Conservation (phyloP, 2,329 filamentous ascomycete genomes). For the Hymenoscyphus fraxineus region DNA sequence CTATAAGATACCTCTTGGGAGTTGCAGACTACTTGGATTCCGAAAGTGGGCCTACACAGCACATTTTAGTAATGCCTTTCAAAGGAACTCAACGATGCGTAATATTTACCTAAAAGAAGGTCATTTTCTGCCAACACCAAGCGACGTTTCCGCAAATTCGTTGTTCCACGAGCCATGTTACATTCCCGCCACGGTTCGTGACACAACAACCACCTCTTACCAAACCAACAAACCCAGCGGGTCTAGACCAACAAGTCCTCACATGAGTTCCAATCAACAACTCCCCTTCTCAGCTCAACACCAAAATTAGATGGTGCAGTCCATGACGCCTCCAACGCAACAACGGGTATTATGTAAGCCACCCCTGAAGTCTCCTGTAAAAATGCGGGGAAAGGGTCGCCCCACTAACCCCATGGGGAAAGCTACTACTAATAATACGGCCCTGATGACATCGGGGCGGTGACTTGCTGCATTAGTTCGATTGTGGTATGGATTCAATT, state of each 20-base stretch:
- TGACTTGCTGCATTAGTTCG: not conserved
- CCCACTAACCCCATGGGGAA: slow-evolving; percentile 1
- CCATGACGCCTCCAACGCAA: not conserved
- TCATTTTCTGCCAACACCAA: too few species aligned
- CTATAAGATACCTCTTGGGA: too few species aligned
- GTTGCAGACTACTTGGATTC: too few species aligned
- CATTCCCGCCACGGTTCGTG: too few species aligned
- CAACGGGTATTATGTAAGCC: not conserved
- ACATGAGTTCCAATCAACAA: not conserved
- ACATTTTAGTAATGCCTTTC: too few species aligned
- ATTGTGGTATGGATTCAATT: slow-evolving; percentile 1
- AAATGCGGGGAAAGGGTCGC: not conserved
- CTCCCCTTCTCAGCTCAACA: not conserved
- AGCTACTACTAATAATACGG: not conserved
- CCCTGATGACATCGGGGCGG: not conserved
- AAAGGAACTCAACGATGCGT: too few species aligned
- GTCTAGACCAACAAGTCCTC: not conserved
- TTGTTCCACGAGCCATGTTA: too few species aligned
- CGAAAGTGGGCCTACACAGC: too few species aligned
- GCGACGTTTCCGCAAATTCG: too few species aligned
- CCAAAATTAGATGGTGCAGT: not conserved
- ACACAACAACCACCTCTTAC: not conserved
- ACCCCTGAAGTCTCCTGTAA: not conserved
- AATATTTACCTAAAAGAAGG: too few species aligned
- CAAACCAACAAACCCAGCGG: not conserved